Base-by-base conservation (phyloP, 495 filamentous ascomycete genomes). In the Acidomyces sp. region DNA sequence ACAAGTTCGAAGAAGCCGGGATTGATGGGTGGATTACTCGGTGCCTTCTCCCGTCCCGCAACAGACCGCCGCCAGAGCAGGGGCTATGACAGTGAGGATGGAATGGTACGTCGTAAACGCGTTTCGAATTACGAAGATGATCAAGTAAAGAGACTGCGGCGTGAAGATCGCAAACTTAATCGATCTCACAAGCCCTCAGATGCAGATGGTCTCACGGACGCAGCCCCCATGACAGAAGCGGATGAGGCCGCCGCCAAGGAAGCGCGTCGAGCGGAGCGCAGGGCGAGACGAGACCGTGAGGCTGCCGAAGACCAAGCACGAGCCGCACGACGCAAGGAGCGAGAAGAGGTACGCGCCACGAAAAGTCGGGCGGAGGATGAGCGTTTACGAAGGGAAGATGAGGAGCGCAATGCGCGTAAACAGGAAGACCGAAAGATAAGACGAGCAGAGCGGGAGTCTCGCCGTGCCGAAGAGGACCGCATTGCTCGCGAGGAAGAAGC, bases 391-490 rank as follows among this genome's bases (percentile, higher is more conserved):
- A 59, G 56, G n/a, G 67, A 68, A 44, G 71, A 68, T 22, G 65
- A 70, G 54, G 68, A 70, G 40, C 50, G 53, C 17, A 62, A 70
- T 38, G 60, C 64, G 5, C 56, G 61, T 4, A 59, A 62, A 3
- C 57, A 56, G 11, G 69, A 67, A 42, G 67, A 72, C 24, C 64
- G 62, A 35, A 53, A 58, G 27, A 61, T 60, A 16, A 59, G 65
- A 9, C 56, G 65, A 27, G 64, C 62, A 22, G 67, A 68, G 39
- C 67, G 67, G 26, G 66, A 68, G 44, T 62, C 69, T 20, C 46
- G 51, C 16, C 44, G 48, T 10, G 44, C 55, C 22, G 39, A 46
- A 27, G 51, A 67, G 59, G 33, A 67, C 19, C 50, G 50, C 11
- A 16, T 48, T 7, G 34, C 29, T 53, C 20, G 17, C 21, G 57